These are phyloP conservation scores for Alternaria dauci DNA, from an alignment of 2,329 filamentous ascomycete species.

Conservation along the genomic window DNA sequence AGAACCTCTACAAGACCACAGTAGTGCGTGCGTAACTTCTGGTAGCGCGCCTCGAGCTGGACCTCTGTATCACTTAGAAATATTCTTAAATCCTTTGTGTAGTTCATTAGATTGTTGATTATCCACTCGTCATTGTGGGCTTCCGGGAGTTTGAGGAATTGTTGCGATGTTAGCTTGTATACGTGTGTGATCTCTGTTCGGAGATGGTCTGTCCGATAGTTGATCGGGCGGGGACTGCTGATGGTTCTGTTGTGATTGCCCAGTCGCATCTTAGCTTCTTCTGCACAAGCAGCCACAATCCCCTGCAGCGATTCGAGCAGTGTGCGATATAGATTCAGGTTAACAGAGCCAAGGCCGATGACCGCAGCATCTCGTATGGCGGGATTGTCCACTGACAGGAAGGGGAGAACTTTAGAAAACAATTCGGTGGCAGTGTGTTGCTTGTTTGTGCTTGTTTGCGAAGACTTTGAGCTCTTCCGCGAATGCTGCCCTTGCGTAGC, in stretches of 20 bases:
- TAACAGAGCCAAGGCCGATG: constrained; percentile 90
- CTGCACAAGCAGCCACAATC: constrained; percentile 83
- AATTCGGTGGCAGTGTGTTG: constrained; percentile 87
- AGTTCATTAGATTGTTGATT: constrained; percentile 84
- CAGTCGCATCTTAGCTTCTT: constrained; percentile 85
- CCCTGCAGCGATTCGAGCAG: constrained; percentile 89
- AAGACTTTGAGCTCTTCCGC: constrained; percentile 79
- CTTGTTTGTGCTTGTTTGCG: constrained; percentile 73
- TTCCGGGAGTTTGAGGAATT: constrained; percentile 80
- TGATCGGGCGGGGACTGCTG: constrained; percentile 78
- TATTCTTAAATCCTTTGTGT: constrained; percentile 89
- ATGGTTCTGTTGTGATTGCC: constrained; percentile 79
- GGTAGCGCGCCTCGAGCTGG: constrained; percentile 93
- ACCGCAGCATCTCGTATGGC: constrained; percentile 91
- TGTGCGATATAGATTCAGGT: constrained; percentile 89
- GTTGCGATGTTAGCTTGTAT: constrained; percentile 90
- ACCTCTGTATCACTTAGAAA: constrained; percentile 96
- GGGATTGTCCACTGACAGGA: constrained; percentile 80
- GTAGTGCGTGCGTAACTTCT: constrained; percentile 89
- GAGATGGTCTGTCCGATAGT: constrained; percentile 83
- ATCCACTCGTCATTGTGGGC: constrained; percentile 91
- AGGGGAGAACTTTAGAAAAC: constrained; percentile 89
- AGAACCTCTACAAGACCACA: constrained; percentile 93
- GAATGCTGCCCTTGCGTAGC: constrained; percentile 74
- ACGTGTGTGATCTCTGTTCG: constrained; percentile 96